These are phyloP conservation scores for Yamagishiella unicocca DNA, from an alignment of 139 green algal species.

Conservation along the genomic window DNA sequence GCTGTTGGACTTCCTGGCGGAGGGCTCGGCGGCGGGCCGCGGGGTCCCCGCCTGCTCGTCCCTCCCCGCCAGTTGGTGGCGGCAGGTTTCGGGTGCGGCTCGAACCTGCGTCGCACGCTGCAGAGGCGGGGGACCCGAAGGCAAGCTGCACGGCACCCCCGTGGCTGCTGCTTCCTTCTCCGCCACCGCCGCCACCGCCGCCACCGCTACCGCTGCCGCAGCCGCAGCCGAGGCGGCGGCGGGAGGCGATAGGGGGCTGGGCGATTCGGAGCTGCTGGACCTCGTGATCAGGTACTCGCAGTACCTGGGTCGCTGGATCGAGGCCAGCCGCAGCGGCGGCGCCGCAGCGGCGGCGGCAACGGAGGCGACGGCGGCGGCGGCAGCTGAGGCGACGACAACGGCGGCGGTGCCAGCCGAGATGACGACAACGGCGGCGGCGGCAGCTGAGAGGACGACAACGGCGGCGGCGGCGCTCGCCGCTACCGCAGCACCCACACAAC, in stretches of 20 bases:
- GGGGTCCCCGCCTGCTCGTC: no score
- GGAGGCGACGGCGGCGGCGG: neutral
- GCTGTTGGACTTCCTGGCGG: neutral
- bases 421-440: neutral
- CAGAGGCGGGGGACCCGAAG: no score
- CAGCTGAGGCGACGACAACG: neutral
- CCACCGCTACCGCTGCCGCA: no score
- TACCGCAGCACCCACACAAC: no score
- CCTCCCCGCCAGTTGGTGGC: neutral
- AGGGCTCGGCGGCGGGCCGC: no score
- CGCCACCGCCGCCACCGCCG: no score
- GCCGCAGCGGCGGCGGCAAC: neutral
- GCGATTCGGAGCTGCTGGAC: neutral
- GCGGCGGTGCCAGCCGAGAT: no score
- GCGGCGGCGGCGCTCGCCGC: neutral
- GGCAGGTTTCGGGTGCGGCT: neutral
- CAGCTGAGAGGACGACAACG: neutral
- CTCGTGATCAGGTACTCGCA: neutral
- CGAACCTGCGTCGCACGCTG: neutral
- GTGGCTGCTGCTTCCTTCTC: no score
- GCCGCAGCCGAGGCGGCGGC: no score
- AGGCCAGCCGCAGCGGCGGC: neutral
- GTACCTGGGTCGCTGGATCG: slow-evolving; percentile 17
- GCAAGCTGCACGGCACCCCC: no score
- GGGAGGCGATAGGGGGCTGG: no score